A percentile compares a stretch with the other conserved stretches of the same genome.
phyloP scores from a whole-genome alignment of 768 basidiomycete genomes.

The Termitomyces sp. region DNA sequence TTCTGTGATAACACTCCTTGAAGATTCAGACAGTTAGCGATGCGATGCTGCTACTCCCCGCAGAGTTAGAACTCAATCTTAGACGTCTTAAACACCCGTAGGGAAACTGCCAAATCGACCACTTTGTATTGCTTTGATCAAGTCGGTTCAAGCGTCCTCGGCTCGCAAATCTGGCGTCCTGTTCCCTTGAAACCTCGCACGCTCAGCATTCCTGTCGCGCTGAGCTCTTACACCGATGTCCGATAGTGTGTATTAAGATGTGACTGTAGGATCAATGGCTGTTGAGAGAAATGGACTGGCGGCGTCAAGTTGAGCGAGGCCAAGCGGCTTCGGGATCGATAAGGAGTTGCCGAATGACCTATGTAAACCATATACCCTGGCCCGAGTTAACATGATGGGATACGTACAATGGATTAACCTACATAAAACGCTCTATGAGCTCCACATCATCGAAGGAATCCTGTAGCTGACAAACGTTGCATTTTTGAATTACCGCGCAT shows the following conservation, averaged over 20 bases:
- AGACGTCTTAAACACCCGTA: conserved; percentile 16
- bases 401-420: conserved; percentile 11
- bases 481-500: neutral
- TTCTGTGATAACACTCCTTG: neutral
- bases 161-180: conserved; percentile 23
- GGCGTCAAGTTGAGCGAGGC: neutral
- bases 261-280: neutral
- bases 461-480: neutral
- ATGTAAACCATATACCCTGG: conserved; percentile 11
- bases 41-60: no score
- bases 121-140: conserved; percentile 19
- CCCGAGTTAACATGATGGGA: conserved; percentile 5
- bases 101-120: conserved; percentile 23
- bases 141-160: conserved; percentile 6
- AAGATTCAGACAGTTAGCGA: no score
- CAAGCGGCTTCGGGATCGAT: neutral
- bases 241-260: neutral
- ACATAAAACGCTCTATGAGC: neutral
- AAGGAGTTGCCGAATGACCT: conserved; percentile 3
- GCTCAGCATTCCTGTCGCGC: conserved; percentile 20
- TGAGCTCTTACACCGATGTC: conserved; percentile 3
- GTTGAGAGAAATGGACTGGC: neutral
- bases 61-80: no score
- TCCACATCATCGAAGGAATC: neutral
- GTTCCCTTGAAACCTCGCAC: conserved; percentile 23